Conservation (phyloP, 805 yeast genomes). For the Sugiyamaella boreocaroliniensis region DNA sequence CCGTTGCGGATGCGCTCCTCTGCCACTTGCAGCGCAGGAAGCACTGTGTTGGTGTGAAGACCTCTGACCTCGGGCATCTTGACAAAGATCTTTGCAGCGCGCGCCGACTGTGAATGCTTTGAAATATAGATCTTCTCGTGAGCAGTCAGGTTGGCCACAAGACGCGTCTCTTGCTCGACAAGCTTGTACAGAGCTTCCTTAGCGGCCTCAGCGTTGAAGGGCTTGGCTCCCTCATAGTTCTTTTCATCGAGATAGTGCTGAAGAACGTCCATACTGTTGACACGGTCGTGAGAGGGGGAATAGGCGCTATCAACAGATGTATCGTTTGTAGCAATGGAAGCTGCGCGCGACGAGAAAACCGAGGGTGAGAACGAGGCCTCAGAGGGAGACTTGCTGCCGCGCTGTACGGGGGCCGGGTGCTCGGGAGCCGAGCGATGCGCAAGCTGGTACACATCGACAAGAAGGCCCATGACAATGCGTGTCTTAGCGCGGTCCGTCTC, state of each 20-base stretch:
- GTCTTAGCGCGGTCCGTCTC: constrained; percentile 13
- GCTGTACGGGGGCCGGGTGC: not conserved
- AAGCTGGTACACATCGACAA: constrained; percentile 29
- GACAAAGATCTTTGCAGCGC: constrained; percentile 14
- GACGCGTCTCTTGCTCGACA: constrained; percentile 9
- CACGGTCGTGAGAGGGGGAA: not conserved
- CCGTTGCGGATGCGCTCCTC: constrained; percentile 9
- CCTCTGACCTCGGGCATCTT: constrained; percentile 20
- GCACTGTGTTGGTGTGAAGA: constrained; percentile 15
- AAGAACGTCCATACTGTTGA: constrained; percentile 12
- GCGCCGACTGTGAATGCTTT: constrained; percentile 10
- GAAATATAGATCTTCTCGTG: constrained; percentile 11
- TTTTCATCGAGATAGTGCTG: constrained; percentile 14
- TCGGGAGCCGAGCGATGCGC: not conserved
- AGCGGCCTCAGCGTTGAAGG: not conserved
- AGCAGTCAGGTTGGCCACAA: constrained; percentile 11
- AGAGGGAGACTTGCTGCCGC: not conserved
- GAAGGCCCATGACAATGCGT: constrained; percentile 39
- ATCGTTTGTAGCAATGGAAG: not conserved
- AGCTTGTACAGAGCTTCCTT: constrained; percentile 1
- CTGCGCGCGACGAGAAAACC: not conserved
- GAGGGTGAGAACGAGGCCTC: not conserved
- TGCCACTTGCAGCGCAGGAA: constrained; percentile 13
- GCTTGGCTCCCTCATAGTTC: not conserved
- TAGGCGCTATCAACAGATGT: not conserved